Evolutionary conservation across 345 rosid genomes (phyloP), one percentile per base, ranked within the genome.

Genomic region (Luvunga scandens): DNA sequence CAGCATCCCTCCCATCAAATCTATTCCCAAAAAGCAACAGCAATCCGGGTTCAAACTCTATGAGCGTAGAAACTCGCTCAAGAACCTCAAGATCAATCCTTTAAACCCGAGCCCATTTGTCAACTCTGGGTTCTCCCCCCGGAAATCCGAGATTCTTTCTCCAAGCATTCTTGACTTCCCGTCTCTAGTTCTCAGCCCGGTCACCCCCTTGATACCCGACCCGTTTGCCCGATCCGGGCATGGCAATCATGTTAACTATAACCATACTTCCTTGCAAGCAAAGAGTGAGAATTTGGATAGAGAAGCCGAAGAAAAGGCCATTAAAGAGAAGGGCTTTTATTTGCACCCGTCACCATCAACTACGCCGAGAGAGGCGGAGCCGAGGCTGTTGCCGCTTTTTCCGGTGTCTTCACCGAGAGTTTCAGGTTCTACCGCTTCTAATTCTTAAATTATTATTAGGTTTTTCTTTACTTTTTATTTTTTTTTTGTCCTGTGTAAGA

Each of bases 151-250:
- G 90, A 90, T 91, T 83, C 88, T 94, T 25, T 96, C 99, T 1
- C 99, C 99, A 0, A 94, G 98, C 86, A 87, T 94, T 27, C 91
- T 96, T 25, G 98, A 96, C 69, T 92, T 96, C 81, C 98, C 98
- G 3, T 75, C 97, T 33, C 89, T 96, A 18, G 92, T 83, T 6
- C 91, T 92, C 73, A 94, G 98, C 75, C 99, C 99, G 2, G 98
- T 94, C 63, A 96, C 99, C 7, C 99, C 98, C 31, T 81, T 96
- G n/a, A 88, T 80, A 80, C 91, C 92, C 71, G 97, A 94, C 89
- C 99, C 99, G 67, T 96, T 96, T 85, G 83, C 84, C 82, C 91
- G 98, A 75, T 87, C 97, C 76, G 93, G 88, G 28, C 24, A 84
- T 4, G 79, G 82, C 0, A 84, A 82, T 64, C 85, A 68, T n/a